phyloP scores from a whole-genome alignment of 73 alveolate genomes.

The Tetrahymena malaccensis region DNA sequence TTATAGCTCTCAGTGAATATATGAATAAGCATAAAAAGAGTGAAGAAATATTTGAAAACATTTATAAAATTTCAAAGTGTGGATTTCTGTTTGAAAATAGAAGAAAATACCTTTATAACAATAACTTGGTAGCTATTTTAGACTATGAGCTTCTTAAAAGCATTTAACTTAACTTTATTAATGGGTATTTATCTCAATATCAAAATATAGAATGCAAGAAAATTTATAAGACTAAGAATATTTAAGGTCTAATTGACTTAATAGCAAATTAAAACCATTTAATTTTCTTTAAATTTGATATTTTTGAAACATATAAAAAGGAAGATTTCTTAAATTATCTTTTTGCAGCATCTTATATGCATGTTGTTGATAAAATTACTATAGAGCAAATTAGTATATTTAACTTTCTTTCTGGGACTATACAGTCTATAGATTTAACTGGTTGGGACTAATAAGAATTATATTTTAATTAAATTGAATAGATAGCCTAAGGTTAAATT shows the following conservation, averaged over 20 bases:
- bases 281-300: not conserved
- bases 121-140: not conserved
- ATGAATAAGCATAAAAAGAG: not conserved
- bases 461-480: not conserved
- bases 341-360: not conserved
- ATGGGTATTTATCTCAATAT: not conserved
- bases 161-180: not conserved
- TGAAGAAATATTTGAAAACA: not conserved
- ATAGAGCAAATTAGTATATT: not conserved
- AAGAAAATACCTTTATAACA: not conserved
- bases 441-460: not conserved
- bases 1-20: not conserved
- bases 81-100: not conserved
- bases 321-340: not conserved
- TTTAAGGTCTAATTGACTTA: not conserved
- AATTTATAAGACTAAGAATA: not conserved
- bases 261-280: not conserved
- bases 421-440: not conserved
- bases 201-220: not conserved
- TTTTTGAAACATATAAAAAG: not conserved
- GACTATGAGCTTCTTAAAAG: not conserved
- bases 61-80: not conserved
- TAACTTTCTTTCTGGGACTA: not conserved
- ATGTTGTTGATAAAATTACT: not conserved
- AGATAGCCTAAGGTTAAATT: not conserved